Base-by-base conservation (phyloP, 176 grass and related monocot species). In the Tuctoria greenei region DNA sequence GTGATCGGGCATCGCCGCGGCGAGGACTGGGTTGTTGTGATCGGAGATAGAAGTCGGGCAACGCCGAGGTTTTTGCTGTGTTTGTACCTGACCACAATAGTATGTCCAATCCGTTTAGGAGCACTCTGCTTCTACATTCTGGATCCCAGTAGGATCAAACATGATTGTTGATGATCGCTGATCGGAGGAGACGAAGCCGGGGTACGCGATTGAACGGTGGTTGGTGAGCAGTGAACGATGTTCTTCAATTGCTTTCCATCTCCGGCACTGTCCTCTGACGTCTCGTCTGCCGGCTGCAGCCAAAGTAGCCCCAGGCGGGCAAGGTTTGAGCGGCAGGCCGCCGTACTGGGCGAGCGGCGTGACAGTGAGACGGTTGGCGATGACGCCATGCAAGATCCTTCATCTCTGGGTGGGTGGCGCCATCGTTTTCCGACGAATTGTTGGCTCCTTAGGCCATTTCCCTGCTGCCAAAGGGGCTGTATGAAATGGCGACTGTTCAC, bases 211-310 rank as follows among this genome's bases (percentile, higher is more conserved):
- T 51, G 45, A 71, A 71, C 0, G 46, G 8, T 23, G 51, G 65
- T 47, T 38, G 59, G 46, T 26, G 43, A 11, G 55, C 58, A 47
- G 59, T 58, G 52, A 72, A 63, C 77, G 17, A 11, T 46, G 66
- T 72, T 86, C 66, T 57, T 50, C 58, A 59, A 21, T 72, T 77
- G 73, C 31, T 73, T 77, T 77, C 60, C 73, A 12, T 58, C 43
- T 43, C 72, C 59, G 6, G 61, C 41, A 50, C 21, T 3, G 75
- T 60, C 39, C 4, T 10, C 73, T 66, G 79, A 87, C 79, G 31
- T 62, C 7, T 60, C 61, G 21, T 23, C 61, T 24, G 69, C 61
- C 36, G 57, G 45, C 31, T 15, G 60, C 61, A 49, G 20, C 58
- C 23, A 4, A 36, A 35, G 71, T n/a, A 72, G 46, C 45, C 61